Evolutionary conservation across 2,329 filamentous ascomycete genomes (phyloP), one percentile per base, ranked within the genome.

Genomic region (Pyricularia pennisetigena): DNA sequence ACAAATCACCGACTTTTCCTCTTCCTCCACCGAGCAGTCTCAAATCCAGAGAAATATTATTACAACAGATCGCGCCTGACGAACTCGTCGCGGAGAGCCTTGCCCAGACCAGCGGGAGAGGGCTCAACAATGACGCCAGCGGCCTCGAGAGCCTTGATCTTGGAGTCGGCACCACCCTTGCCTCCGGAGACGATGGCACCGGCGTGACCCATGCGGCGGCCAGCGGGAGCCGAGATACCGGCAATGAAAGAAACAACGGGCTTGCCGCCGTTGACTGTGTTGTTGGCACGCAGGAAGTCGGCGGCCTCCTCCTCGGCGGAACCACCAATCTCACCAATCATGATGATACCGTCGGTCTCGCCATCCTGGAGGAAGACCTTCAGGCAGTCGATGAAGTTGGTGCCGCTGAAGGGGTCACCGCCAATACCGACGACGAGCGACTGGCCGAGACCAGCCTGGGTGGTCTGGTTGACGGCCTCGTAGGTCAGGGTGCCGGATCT

Each of bases 331-430:
- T 98, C 95, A 78, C 95, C 95, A 79, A 99, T 98, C 95, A 99
- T 97, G 84, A 99, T 97, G 83, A 99, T 97, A 78, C 95, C 95
- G 79, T 99, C 95, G 57, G 95, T 99, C 84, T 97, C 93, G 79
- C 90, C 86, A 80, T 99, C 95, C 80, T 96, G 86, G 75, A 97
- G 88, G 88, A 99, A 99, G 78, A 98, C 93, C 78, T 92, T 91
- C 75, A 99, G 86, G 86, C 94, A 97, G 87, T 99, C 95, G 82
- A 99, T 98, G 86, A 98, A 99, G 88, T 97, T 98, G 82, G 95
- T 98, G 75, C 95, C 95, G 76, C 91, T 94, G 87, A 99, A 99
- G 75, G 95, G 95, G 83, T 99, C 95, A 83, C 95, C 95, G 72
- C 95, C 95, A 76, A 99, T 98, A 78, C 95, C 95, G 76, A 99